Evolutionary conservation across 2,329 filamentous ascomycete species (phyloP).

Genomic region (Sarocladium oryzae): DNA sequence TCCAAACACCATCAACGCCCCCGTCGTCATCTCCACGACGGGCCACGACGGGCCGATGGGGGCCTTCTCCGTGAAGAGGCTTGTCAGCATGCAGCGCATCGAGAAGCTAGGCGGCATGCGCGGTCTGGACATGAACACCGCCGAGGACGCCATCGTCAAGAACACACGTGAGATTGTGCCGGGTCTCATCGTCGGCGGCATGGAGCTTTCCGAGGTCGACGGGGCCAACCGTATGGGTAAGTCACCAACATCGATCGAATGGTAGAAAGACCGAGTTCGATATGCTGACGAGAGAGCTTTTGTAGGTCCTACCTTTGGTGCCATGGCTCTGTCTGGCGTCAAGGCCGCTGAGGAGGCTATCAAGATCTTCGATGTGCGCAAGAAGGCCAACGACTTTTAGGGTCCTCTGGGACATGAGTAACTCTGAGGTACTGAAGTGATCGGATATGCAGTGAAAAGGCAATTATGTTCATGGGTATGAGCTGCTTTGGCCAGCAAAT

Average conservation of each 20-base stretch:
- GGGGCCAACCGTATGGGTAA: conserved; percentile 83
- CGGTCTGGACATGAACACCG: conserved; percentile 84
- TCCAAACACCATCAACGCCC: conserved; percentile 93
- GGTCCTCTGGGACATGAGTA: too few relatives aligned
- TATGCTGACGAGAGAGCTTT: conserved; percentile 31
- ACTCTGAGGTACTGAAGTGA: too few relatives aligned
- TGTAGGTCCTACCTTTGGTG: conserved; percentile 71
- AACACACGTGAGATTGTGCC: conserved; percentile 81
- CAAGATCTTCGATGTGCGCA: conserved; percentile 68
- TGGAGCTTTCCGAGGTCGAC: conserved; percentile 88
- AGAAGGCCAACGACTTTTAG: conserved; percentile 58
- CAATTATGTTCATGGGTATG: too few relatives aligned
- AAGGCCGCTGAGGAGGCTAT: conserved; percentile 88
- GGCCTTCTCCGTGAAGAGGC: conserved; percentile 83
- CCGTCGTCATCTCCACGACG: conserved; percentile 80
- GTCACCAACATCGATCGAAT: conserved; percentile 11
- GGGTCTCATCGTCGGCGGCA: conserved; percentile 86
- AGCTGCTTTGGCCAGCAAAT: too few relatives aligned
- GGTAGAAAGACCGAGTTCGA: background rate
- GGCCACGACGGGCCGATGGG: conserved; percentile 89
- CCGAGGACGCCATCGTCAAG: conserved; percentile 92
- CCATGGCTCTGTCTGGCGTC: conserved; percentile 81
- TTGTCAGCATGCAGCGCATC: conserved; percentile 80
- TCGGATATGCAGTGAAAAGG: too few relatives aligned
- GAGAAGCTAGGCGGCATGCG: conserved; percentile 87